These are phyloP conservation scores for Dictyostelium capitatum DNA, from an alignment of 78 protist species.

Conservation along the genomic window DNA sequence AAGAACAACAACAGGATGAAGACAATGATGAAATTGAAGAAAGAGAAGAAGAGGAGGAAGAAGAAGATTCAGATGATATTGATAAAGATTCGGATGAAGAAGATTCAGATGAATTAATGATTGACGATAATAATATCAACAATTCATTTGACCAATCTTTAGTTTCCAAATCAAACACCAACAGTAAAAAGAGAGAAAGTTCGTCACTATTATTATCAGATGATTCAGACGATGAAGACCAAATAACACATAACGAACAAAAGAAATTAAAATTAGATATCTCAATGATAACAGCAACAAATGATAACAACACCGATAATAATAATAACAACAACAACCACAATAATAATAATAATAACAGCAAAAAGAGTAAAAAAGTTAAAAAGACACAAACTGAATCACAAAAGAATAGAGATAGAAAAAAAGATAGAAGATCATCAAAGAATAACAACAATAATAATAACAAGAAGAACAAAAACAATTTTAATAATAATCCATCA, in stretches of 20 bases:
- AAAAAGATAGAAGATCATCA: background rate
- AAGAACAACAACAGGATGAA: background rate
- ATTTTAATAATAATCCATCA: conserved; percentile 3
- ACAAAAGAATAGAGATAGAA: background rate
- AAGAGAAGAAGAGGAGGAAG: background rate
- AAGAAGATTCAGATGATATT: background rate
- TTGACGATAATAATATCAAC: background rate
- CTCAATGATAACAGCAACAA: background rate
- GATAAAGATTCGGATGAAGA: background rate
- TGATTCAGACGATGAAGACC: background rate
- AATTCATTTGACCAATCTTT: background rate
- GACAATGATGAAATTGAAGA: background rate
- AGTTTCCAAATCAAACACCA: background rate
- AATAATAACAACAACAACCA: background rate
- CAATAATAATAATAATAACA: background rate
- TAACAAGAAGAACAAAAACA: background rate
- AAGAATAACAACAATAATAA: background rate
- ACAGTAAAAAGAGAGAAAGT: background rate
- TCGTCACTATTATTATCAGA: background rate
- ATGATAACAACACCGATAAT: background rate
- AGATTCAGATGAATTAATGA: conserved; percentile 20
- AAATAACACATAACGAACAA: background rate
- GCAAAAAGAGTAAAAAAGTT: conserved; percentile 10
- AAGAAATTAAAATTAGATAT: conserved; percentile 3
- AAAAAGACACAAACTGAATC: conserved; percentile 16